phyloP scores from a whole-genome alignment of 1,284 basidiomycete genomes.

The Cutaneotrichosporon cavernicola region DNA sequence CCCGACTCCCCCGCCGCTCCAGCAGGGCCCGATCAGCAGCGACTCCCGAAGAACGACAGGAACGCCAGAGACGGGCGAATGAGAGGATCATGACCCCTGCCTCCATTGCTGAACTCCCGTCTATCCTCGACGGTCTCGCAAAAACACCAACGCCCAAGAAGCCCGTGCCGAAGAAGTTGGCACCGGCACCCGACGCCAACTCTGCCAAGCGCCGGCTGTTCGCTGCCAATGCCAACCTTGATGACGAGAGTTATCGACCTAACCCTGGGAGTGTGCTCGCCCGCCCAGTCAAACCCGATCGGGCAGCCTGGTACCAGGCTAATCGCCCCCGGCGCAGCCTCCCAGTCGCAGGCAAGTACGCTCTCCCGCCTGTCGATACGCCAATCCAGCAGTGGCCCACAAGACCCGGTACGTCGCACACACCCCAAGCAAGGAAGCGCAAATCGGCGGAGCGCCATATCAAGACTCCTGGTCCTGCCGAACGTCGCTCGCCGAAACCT shows the following conservation, averaged over 20 bases:
- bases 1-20: background rate
- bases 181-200: background rate
- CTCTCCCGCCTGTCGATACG: conserved; percentile 25
- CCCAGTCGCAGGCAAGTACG: conserved; percentile 24
- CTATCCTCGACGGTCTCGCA: conserved; percentile 7
- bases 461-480: background rate
- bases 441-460: background rate
- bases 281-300: background rate
- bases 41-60: background rate
- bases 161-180: background rate
- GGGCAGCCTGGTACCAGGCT: background rate
- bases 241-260: conserved; percentile 22
- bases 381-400: conserved; percentile 29
- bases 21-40: background rate
- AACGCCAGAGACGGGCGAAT: background rate
- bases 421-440: background rate
- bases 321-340: conserved; percentile 9
- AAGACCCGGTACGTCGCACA: conserved; percentile 6
- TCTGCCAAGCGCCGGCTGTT: background rate
- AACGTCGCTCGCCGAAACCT: background rate
- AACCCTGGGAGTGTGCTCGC: conserved; percentile 4
- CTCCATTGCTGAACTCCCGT: background rate
- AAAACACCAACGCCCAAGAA: conserved; percentile 10
- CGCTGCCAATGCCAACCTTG: background rate
- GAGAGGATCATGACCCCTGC: background rate